Percentiles rank a stretch among this genome's conserved stretches.
Conservation (phyloP, 1,284 basidiomycete species). For the Pterulicium gracile region DNA sequence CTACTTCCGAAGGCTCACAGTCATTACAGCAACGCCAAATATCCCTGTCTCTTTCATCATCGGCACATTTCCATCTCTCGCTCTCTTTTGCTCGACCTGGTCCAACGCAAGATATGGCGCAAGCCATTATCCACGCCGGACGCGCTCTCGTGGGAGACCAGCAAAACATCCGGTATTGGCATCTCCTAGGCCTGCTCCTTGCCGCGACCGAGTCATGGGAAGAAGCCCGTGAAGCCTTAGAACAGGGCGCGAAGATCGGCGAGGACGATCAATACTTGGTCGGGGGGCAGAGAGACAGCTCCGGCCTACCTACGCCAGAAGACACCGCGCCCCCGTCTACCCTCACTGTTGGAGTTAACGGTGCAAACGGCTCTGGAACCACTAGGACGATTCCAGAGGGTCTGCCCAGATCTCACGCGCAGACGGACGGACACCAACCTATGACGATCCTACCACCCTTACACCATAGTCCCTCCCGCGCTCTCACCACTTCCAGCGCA, state of each 20-base stretch:
- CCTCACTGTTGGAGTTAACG: background rate
- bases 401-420: slow-evolving; percentile 1
- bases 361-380: background rate
- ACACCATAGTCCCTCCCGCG: background rate
- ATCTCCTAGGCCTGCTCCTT: slow-evolving; percentile 79
- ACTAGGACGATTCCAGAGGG: background rate
- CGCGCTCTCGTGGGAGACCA: slow-evolving; percentile 70
- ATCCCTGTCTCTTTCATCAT: slow-evolving; percentile 49
- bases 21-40: slow-evolving; percentile 26
- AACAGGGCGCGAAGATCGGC: slow-evolving; percentile 49
- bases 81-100: slow-evolving; percentile 63
- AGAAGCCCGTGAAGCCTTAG: slow-evolving; percentile 70
- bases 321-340: background rate
- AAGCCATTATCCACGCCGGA: slow-evolving; percentile 62
- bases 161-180: slow-evolving; percentile 77
- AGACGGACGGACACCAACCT: too few species aligned
- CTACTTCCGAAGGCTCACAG: slow-evolving; percentile 52
- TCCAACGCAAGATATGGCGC: slow-evolving; percentile 52
- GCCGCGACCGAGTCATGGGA: slow-evolving; percentile 76
- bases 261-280: slow-evolving; percentile 24
- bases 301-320: background rate
- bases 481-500: background rate
- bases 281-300: slow-evolving; percentile 8
- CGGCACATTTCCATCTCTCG: slow-evolving; percentile 73
- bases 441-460: too few species aligned